phyloP scores from a whole-genome alignment of 164 flowering plant species.

The Amborella trichopoda region DNA sequence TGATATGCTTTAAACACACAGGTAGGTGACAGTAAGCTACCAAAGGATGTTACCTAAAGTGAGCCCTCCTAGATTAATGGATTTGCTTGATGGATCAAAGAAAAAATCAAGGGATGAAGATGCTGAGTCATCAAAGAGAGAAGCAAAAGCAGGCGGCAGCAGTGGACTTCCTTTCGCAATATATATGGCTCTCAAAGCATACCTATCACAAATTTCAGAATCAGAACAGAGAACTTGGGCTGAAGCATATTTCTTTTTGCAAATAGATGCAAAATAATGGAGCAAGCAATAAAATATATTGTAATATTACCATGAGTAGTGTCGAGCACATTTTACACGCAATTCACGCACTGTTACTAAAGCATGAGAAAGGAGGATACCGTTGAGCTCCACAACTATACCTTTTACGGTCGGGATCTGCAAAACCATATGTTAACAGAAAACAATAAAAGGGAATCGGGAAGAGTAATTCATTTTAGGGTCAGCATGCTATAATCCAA shows the following conservation, averaged over 20 bases:
- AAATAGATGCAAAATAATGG: not conserved
- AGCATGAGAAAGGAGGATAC: slow-evolving; percentile 86
- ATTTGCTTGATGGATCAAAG: slow-evolving; percentile 83
- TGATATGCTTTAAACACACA: too few species aligned
- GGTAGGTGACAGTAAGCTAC: too few species aligned
- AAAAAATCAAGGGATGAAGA: slow-evolving; percentile 95
- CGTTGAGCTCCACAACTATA: slow-evolving; percentile 82
- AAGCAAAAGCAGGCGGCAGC: slow-evolving; percentile 93
- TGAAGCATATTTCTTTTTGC: not conserved
- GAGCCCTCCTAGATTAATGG: slow-evolving; percentile 66
- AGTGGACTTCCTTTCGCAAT: slow-evolving; percentile 89
- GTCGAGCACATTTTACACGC: slow-evolving; percentile 67
- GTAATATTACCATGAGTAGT: slow-evolving; percentile 73
- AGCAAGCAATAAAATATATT: not conserved
- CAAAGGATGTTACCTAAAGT: slow-evolving; percentile 55
- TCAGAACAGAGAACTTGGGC: slow-evolving; percentile 1
- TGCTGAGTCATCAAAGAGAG: slow-evolving; percentile 88
- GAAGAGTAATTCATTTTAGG: too few species aligned
- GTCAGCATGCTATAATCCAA: too few species aligned
- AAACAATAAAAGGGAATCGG: too few species aligned
- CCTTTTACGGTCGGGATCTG: slow-evolving; percentile 74
- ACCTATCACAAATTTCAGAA: slow-evolving; percentile 35
- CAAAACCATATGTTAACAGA: too few species aligned
- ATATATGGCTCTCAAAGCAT: slow-evolving; percentile 87
- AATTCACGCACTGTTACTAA: slow-evolving; percentile 70